These are phyloP conservation scores for Ceratocystis cubensis DNA, from an alignment of 2,329 filamentous ascomycete species.

Conservation along the genomic window DNA sequence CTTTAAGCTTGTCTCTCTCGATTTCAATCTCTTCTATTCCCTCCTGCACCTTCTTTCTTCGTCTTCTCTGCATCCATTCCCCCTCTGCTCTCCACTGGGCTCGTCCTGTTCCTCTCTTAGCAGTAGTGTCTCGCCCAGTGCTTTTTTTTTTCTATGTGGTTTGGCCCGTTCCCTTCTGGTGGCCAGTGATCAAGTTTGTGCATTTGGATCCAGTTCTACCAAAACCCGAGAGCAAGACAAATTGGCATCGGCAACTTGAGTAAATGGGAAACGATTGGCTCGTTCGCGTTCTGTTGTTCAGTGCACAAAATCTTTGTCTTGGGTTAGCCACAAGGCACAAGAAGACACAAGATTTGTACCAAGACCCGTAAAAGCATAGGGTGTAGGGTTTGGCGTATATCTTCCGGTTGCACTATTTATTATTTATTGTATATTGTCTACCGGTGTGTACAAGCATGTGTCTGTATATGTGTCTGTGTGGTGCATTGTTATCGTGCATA, in stretches of 20 bases:
- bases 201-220: neutral
- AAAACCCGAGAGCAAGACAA: neutral
- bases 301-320: neutral
- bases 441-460: neutral
- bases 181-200: neutral
- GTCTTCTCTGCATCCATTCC: neutral
- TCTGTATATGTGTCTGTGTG: neutral
- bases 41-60: neutral
- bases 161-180: neutral
- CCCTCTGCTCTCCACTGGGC: neutral
- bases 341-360: neutral
- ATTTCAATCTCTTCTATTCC: neutral
- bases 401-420: neutral
- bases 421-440: neutral
- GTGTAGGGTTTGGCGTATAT: neutral
- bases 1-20: neutral
- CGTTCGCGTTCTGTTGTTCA: neutral
- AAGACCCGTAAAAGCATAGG: neutral
- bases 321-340: neutral
- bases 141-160: no score
- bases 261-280: neutral
- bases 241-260: constrained; percentile 1
- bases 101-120: neutral
- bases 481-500: neutral
- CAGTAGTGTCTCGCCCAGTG: neutral